A percentile compares a stretch with the other conserved stretches of the same genome.
Evolutionary conservation across 2,329 filamentous ascomycete species (phyloP).

Genomic region (Cercospora canescens): DNA sequence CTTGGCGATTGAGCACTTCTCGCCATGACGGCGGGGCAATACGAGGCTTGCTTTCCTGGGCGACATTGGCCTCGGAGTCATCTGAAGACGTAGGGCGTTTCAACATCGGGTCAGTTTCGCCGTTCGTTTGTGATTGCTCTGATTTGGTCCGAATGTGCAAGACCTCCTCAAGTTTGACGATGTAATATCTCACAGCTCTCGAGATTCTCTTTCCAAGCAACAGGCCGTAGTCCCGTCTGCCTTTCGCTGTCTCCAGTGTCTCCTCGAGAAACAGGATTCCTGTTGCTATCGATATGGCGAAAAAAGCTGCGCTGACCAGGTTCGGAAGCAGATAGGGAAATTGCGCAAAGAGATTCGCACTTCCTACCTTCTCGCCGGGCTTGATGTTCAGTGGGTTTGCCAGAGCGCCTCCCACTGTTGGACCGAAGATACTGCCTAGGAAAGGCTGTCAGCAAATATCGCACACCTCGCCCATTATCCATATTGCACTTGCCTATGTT

Average conservation of each 20-base stretch:
- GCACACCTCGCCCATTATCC: background rate
- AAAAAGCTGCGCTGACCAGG: conserved; percentile 72
- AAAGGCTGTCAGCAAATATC: background rate
- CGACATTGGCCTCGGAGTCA: conserved; percentile 24
- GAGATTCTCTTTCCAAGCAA: conserved; percentile 68
- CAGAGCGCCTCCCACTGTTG: conserved; percentile 82
- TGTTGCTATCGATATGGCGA: conserved; percentile 71
- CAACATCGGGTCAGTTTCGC: conserved; percentile 31
- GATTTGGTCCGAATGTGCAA: conserved; percentile 13
- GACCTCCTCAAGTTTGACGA: conserved; percentile 21
- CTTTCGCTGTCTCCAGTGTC: conserved; percentile 72
- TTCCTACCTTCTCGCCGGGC: conserved; percentile 48
- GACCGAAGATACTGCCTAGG: conserved; percentile 74
- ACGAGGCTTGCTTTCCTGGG: conserved; percentile 23
- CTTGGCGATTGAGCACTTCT: conserved; percentile 74
- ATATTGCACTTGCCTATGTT: conserved; percentile 60
- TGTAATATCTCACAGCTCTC: conserved; percentile 23
- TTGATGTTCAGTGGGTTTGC: conserved; percentile 77
- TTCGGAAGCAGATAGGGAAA: conserved; percentile 88
- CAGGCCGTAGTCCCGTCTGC: conserved; percentile 73
- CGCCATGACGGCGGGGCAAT: conserved; percentile 46
- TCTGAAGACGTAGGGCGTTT: conserved; percentile 15
- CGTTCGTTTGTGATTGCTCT: conserved; percentile 6
- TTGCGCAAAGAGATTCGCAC: conserved; percentile 66
- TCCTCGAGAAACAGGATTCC: conserved; percentile 83